phyloP scores from a whole-genome alignment of 176 grass and related monocot genomes.

The Sorghum bicolor region Sorghum_bicolor_NCBIv3 NC_012879.2:7348001-7348500 shows the following conservation, averaged over 20 bases:
- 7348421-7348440: no score
- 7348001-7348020: conserved; percentile 88
- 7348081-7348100: conserved; percentile 71
- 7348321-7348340: not conserved
- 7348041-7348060: conserved; percentile 95
- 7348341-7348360: not conserved
- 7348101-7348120: conserved; percentile 81
- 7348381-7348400: no score
- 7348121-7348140: conserved; percentile 51
- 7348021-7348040: conserved; percentile 66
- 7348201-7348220: not conserved
- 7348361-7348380: no score
- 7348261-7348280: conserved; percentile 9
- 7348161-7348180: not conserved
- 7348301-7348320: not conserved
- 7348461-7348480: no score
- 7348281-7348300: not conserved
- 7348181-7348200: not conserved
- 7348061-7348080: conserved; percentile 91
- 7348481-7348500: no score
- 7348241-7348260: not conserved
- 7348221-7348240: not conserved
- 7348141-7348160: not conserved
- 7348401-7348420: no score
- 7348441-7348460: no score